These are phyloP conservation scores for Kluyveromyces aestuarii DNA, from an alignment of 805 yeast species.

Conservation along the genomic window DNA sequence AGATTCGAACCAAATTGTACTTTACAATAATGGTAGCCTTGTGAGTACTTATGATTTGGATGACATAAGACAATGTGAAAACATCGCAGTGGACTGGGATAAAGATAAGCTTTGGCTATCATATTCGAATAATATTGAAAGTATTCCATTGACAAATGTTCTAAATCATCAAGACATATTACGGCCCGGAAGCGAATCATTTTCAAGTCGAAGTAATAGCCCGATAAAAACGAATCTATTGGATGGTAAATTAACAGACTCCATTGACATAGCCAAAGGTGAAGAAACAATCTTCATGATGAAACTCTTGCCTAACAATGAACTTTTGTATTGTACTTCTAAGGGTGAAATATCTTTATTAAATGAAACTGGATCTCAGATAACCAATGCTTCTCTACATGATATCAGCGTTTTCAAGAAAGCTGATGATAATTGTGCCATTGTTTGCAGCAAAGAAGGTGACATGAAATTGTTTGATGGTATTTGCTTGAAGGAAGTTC, in stretches of 20 bases:
- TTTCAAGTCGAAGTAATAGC: not conserved
- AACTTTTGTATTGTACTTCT: not conserved
- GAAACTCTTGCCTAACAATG: not conserved
- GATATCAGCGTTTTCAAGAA: conserved; percentile 33
- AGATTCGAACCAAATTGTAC: conserved; percentile 17
- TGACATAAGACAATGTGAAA: conserved; percentile 3
- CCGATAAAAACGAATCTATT: not conserved
- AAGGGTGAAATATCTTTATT: not conserved
- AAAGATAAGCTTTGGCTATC: conserved; percentile 2
- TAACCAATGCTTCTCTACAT: not conserved
- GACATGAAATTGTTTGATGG: conserved; percentile 25
- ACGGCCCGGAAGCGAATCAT: not conserved
- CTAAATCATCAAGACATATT: conserved; percentile 1
- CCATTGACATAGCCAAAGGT: not conserved
- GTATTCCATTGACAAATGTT: not conserved
- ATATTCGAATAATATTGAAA: not conserved
- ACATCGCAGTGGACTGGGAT: not conserved
- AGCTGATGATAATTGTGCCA: conserved; percentile 23
- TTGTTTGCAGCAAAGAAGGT: conserved; percentile 39
- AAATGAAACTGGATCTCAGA: not conserved
- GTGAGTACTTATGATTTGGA: conserved; percentile 4
- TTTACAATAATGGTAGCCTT: conserved; percentile 10
- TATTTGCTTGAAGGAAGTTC: conserved; percentile 7
- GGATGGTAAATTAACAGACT: not conserved
- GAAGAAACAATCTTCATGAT: not conserved